Evolutionary conservation across 2,329 filamentous ascomycete genomes (phyloP).

Genomic region (Arthrobotrys iridis): DNA sequence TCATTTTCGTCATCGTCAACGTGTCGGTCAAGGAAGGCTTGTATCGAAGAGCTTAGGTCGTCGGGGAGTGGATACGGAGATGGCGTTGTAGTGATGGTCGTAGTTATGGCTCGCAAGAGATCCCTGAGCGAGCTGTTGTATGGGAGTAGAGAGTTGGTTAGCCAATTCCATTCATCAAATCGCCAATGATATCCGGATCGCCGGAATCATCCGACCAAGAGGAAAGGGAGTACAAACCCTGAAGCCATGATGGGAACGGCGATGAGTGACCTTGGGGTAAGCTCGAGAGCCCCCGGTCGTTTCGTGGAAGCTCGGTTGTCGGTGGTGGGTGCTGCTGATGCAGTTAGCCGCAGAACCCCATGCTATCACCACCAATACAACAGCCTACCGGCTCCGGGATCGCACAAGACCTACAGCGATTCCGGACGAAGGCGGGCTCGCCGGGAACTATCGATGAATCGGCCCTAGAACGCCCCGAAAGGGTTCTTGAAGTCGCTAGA

Average conservation of each 20-base stretch:
- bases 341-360: constrained; percentile 34
- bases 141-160: constrained; percentile 1
- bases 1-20: constrained; percentile 73
- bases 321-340: constrained; percentile 28
- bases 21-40: constrained; percentile 75
- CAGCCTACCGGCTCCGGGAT: constrained; percentile 17
- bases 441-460: constrained; percentile 8
- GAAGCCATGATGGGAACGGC: constrained; percentile 36
- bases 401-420: constrained; percentile 22
- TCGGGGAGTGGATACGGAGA: constrained; percentile 71
- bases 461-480: background rate
- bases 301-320: constrained; percentile 15
- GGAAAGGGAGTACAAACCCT: constrained; percentile 31
- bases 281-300: constrained; percentile 44
- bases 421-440: background rate
- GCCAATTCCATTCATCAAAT: background rate
- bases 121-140: constrained; percentile 64
- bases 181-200: constrained; percentile 22
- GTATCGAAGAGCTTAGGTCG: constrained; percentile 71
- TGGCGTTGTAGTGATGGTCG: constrained; percentile 62
- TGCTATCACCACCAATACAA: background rate
- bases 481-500: background rate
- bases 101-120: constrained; percentile 64
- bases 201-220: background rate
- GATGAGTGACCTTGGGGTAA: constrained; percentile 20